These are phyloP conservation scores for Chaetomium olivaceum DNA, from an alignment of 2,329 filamentous ascomycete species.

Conservation along the genomic window DNA sequence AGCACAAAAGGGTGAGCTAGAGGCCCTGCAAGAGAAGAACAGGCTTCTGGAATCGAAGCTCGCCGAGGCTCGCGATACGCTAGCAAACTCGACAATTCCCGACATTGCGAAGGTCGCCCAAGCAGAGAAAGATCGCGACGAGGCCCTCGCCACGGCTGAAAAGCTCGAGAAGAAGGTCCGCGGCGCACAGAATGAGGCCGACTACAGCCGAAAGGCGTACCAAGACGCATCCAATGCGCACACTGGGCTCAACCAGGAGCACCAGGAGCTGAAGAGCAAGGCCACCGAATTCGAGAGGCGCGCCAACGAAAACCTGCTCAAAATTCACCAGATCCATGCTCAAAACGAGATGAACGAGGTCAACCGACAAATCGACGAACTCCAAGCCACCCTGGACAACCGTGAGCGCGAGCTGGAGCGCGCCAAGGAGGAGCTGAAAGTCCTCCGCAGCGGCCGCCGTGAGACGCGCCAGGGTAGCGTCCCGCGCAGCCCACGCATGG, in stretches of 20 bases:
- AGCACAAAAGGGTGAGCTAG: constrained; percentile 41
- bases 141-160: constrained; percentile 43
- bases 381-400: constrained; percentile 48
- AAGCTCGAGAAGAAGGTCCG: constrained; percentile 43
- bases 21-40: constrained; percentile 43
- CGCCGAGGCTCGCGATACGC: constrained; percentile 37
- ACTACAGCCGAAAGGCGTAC: constrained; percentile 60
- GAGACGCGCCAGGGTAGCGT: constrained; percentile 59
- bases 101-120: constrained; percentile 44
- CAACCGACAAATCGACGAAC: constrained; percentile 44
- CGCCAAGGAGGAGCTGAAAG: constrained; percentile 50
- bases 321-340: constrained; percentile 51
- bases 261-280: constrained; percentile 39
- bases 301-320: constrained; percentile 48
- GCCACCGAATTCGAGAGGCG: constrained; percentile 48
- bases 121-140: constrained; percentile 44
- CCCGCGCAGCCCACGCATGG: constrained; percentile 57
- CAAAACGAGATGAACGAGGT: constrained; percentile 40
- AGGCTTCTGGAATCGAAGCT: constrained; percentile 42
- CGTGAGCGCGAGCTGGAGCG: constrained; percentile 54
- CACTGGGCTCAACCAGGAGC: constrained; percentile 40
- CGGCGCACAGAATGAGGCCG: constrained; percentile 48
- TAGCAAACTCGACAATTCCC: constrained; percentile 43
- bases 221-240: constrained; percentile 56
- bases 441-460: constrained; percentile 51